Conservation (phyloP, 2,329 filamentous ascomycete genomes). For the Sordariomycetes sp. region DNA sequence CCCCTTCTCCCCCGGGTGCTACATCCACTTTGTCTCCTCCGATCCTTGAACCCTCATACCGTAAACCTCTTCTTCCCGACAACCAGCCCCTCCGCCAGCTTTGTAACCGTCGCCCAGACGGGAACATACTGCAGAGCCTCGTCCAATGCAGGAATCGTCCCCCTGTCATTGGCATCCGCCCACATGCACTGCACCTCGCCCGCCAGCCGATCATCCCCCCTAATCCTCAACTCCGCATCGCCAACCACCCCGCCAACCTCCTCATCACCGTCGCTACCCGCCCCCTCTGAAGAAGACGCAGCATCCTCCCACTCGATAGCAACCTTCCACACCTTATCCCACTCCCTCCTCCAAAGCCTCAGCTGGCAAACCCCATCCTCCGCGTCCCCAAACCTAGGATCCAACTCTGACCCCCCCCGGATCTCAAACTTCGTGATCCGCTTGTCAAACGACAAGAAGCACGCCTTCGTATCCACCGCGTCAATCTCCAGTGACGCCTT, state of each 20-base stretch:
- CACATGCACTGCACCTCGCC: conserved; percentile 71
- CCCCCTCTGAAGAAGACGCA: conserved; percentile 3
- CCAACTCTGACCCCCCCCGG: conserved; percentile 44
- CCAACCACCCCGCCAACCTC: conserved; percentile 8
- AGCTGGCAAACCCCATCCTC: conserved; percentile 53
- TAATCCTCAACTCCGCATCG: conserved; percentile 9
- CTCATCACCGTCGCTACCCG: background rate
- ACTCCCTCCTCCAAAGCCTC: conserved; percentile 73
- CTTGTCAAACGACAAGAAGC: conserved; percentile 61
- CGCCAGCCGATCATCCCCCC: conserved; percentile 25
- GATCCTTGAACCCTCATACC: conserved; percentile 22
- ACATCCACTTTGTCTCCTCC: no score
- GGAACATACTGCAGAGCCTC: conserved; percentile 70
- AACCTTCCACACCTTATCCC: conserved; percentile 67
- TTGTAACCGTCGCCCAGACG: conserved; percentile 68
- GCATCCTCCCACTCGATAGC: conserved; percentile 53
- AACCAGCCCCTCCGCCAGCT: conserved; percentile 67
- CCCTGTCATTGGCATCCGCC: conserved; percentile 69
- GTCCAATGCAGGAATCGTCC: conserved; percentile 71
- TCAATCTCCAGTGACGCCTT: conserved; percentile 55
- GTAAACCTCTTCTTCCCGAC: conserved; percentile 65
- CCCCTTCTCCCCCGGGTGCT: no score
- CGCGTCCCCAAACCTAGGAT: conserved; percentile 54
- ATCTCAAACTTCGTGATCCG: conserved; percentile 57
- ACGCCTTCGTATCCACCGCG: conserved; percentile 68